These are phyloP conservation scores for Mycena leptocephala DNA, from an alignment of 768 basidiomycete species.

Conservation along the genomic window DNA sequence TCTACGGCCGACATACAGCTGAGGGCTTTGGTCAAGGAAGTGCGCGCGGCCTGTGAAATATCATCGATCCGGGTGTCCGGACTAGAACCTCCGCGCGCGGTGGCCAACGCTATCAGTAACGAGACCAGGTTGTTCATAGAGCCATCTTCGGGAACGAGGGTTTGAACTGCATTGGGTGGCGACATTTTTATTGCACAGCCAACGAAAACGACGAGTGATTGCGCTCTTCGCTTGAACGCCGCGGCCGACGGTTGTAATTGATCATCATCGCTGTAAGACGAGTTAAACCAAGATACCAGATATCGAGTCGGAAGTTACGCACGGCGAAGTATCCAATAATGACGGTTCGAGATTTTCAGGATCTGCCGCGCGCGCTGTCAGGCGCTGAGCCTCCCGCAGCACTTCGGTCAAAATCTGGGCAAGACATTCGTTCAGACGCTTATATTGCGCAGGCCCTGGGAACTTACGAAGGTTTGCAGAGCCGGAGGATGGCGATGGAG, in stretches of 20 bases:
- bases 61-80: slow-evolving; percentile 59
- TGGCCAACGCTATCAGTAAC: slow-evolving; percentile 65
- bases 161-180: slow-evolving; percentile 34
- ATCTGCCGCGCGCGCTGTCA: slow-evolving; percentile 61
- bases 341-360: slow-evolving; percentile 56
- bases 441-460: neutral
- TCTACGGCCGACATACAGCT: slow-evolving; percentile 78
- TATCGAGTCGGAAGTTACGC: slow-evolving; percentile 38
- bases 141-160: slow-evolving; percentile 41
- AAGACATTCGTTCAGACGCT: slow-evolving; percentile 13
- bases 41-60: slow-evolving; percentile 63
- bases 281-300: neutral
- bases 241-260: slow-evolving; percentile 62
- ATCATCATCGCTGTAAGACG: slow-evolving; percentile 70
- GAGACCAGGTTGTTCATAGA: slow-evolving; percentile 62
- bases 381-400: slow-evolving; percentile 76
- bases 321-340: slow-evolving; percentile 76
- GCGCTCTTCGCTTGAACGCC: slow-evolving; percentile 71
- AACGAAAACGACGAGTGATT: slow-evolving; percentile 78
- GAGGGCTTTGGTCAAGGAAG: slow-evolving; percentile 69
- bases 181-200: slow-evolving; percentile 64
- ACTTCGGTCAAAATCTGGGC: slow-evolving; percentile 75
- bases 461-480: slow-evolving; percentile 69
- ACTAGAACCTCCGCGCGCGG: slow-evolving; percentile 47
- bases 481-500: slow-evolving; percentile 68